phyloP scores from a whole-genome alignment of 345 rosid species.

The Acer saccharum region DNA sequence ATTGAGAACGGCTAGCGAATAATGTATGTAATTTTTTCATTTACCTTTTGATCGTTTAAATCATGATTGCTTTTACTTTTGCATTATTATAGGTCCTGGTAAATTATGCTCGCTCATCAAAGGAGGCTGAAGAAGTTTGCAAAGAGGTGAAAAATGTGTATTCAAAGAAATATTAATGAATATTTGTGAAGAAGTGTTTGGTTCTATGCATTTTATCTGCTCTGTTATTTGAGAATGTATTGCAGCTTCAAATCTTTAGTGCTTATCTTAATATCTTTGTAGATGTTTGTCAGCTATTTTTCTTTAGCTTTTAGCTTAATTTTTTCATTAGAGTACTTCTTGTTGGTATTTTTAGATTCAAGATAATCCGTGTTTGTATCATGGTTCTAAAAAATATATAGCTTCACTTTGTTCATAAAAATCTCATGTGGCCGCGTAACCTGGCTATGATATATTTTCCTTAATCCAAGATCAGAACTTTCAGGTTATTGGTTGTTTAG shows the following conservation, averaged over 20 bases:
- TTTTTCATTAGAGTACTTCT: background rate
- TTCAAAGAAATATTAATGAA: background rate
- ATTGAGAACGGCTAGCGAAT: background rate
- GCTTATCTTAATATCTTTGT: background rate
- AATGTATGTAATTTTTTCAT: conserved; percentile 3
- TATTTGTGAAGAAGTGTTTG: background rate
- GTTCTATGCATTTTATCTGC: background rate
- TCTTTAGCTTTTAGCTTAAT: background rate
- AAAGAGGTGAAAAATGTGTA: conserved; percentile 53
- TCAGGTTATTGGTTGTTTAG: background rate
- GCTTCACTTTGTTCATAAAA: background rate
- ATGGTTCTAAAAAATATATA: background rate
- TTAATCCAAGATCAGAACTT: background rate
- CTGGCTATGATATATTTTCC: background rate
- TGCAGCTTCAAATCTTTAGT: background rate
- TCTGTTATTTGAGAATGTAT: background rate
- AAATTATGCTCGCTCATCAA: conserved; percentile 89
- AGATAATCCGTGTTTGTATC: background rate
- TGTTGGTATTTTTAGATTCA: background rate
- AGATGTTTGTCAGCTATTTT: background rate
- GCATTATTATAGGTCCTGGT: conserved; percentile 69
- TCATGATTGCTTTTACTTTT: conserved; percentile 3
- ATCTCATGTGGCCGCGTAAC: background rate
- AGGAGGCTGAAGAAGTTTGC: conserved; percentile 96
- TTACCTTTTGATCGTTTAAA: background rate